Evolutionary conservation across 1,284 basidiomycete genomes (phyloP), one percentile per base, ranked within the genome.

Genomic region (Entoloma clypeatum): DNA sequence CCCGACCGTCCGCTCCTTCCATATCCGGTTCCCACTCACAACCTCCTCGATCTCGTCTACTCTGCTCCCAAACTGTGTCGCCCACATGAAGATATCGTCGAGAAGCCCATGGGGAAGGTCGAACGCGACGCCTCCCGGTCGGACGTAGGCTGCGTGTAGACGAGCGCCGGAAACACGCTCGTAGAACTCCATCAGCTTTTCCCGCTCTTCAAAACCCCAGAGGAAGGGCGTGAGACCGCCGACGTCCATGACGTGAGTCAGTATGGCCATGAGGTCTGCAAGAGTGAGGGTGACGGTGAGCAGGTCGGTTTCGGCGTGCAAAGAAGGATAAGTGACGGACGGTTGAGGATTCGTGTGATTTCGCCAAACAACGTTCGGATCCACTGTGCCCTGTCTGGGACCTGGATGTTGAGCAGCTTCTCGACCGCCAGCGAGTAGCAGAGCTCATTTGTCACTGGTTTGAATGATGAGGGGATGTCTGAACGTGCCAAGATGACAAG

Each of bases 161-260:
- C 95, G 92, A 2, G 95, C 95, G 54, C 95, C 95, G 7, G 94
- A 98, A 24, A 99, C 94, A 44, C 95, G 92, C 69, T 99, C 95
- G 68, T 99, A 98, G 69, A 99, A 99, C 66, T 99, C 95, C 95
- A 98, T 98, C 52, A 99, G 82, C 74, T 99, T 98, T 71, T 99
- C 95, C 52, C 95, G 92, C 69, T 99, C 95, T 69, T 99, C 95
- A 75, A 99, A 98, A 58, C 94, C 96, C 94, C 93, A 99, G 27
- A 99, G 75, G 85, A 98, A 99, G 34, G 95, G 96, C 1, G 96
- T 99, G 5, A 99, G 77, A 49, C 92, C 95, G 62, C 95, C 96
- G 49, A 99, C 95, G 59, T 96, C 92, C 90, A 92, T 92, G 39
- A 86, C 84, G 69, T 96, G 91, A 19, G 95, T 92, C 30, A 99